Conservation (phyloP, 2,329 filamentous ascomycete species). For the Claviceps lovelessii region DNA sequence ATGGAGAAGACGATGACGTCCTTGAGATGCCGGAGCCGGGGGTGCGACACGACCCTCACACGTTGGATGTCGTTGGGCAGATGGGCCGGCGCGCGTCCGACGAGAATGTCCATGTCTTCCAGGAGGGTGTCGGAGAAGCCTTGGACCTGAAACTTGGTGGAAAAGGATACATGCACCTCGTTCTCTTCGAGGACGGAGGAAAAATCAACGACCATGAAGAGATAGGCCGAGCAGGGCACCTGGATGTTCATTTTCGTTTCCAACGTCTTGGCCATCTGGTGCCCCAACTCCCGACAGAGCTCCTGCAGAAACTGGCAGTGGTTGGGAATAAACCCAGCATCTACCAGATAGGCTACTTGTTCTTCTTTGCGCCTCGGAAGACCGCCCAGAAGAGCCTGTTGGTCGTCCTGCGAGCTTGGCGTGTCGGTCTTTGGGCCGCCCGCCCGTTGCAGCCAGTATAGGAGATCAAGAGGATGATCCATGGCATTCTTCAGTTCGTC, state of each 20-base stretch:
- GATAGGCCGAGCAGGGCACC: conserved; percentile 45
- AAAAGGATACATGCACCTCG: conserved; percentile 56
- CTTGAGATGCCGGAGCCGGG: conserved; percentile 50
- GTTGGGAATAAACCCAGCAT: conserved; percentile 43
- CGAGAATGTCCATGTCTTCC: conserved; percentile 45
- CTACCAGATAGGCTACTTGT: conserved; percentile 38
- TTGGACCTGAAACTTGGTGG: conserved; percentile 43
- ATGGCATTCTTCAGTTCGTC: conserved; percentile 37
- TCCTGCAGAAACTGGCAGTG: conserved; percentile 34
- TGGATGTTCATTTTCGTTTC: conserved; percentile 44
- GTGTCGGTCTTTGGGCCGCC: conserved; percentile 18
- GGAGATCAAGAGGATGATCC: conserved; percentile 32
- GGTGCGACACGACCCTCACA: conserved; percentile 43
- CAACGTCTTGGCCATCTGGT: conserved; percentile 37
- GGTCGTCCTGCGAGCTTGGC: conserved; percentile 24
- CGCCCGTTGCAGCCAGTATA: conserved; percentile 37
- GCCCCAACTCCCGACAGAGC: conserved; percentile 31
- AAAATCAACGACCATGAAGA: conserved; percentile 58
- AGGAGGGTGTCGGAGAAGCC: conserved; percentile 40
- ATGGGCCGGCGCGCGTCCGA: conserved; percentile 56
- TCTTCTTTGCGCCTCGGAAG: conserved; percentile 38
- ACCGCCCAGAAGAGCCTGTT: conserved; percentile 31
- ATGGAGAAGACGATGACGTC: conserved; percentile 68
- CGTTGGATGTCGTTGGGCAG: conserved; percentile 60
- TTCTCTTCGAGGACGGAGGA: conserved; percentile 42